Conservation (phyloP, 164 flowering plant species). For the Berberis vulgaris region DNA sequence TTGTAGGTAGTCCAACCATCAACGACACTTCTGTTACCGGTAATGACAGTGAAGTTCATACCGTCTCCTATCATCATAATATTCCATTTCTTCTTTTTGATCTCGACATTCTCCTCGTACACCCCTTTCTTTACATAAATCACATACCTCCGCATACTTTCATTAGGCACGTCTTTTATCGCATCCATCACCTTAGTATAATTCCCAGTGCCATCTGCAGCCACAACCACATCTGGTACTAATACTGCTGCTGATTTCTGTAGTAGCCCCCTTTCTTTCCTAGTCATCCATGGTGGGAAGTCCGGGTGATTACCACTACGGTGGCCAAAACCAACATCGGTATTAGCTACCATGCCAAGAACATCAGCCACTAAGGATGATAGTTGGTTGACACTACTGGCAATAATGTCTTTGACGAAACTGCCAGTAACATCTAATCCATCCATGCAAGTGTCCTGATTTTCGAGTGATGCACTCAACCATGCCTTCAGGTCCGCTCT, state of each 20-base stretch:
- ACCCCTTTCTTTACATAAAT: not conserved
- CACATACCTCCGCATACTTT: not conserved
- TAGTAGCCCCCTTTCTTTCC: not conserved
- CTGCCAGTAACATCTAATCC: not conserved
- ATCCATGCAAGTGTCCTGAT: not conserved
- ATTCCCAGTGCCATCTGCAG: not conserved
- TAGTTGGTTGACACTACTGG: not conserved
- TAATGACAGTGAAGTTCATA: not conserved
- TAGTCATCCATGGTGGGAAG: not conserved
- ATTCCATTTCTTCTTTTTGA: not conserved
- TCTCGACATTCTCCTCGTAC: constrained; percentile 1
- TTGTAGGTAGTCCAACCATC: constrained; percentile 5
- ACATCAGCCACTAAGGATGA: not conserved
- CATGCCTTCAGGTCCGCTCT: constrained; percentile 2
- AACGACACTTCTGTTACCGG: not conserved
- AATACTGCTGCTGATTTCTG: not conserved
- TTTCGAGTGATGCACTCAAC: not conserved
- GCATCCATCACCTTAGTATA: not conserved
- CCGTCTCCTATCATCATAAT: constrained; percentile 1
- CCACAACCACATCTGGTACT: not conserved
- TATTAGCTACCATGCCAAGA: not conserved
- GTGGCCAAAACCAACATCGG: not conserved
- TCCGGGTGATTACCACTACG: not conserved
- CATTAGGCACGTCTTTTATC: not conserved
- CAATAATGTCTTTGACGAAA: not conserved